Conservation (phyloP, 768 basidiomycete genomes). For the Boletus coccyginus region DNA sequence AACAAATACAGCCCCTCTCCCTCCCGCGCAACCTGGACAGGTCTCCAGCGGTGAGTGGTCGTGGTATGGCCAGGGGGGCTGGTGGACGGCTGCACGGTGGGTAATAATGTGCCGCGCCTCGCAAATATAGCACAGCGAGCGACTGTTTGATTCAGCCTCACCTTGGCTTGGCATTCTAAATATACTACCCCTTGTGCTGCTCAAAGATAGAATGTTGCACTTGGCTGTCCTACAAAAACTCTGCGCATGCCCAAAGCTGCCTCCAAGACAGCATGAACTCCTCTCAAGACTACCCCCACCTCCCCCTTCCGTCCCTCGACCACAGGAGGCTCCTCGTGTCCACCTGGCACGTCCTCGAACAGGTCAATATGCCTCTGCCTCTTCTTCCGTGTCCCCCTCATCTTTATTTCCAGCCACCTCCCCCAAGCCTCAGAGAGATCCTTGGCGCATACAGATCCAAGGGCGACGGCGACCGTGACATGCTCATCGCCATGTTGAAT, state of each 20-base stretch:
- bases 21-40: neutral
- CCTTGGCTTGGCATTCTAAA: constrained; percentile 45
- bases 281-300: constrained; percentile 18
- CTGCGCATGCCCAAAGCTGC: constrained; percentile 16
- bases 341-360: constrained; percentile 46
- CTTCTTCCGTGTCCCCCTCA: constrained; percentile 1
- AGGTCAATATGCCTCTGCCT: constrained; percentile 31
- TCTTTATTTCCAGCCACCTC: constrained; percentile 51
- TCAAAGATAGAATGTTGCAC: constrained; percentile 47
- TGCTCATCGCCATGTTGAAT: constrained; percentile 86
- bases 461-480: constrained; percentile 90
- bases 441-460: constrained; percentile 79
- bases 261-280: constrained; percentile 27
- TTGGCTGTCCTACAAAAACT: constrained; percentile 45
- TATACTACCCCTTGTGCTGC: constrained; percentile 32
- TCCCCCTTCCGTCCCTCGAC: constrained; percentile 17
- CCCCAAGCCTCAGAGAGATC: constrained; percentile 82
- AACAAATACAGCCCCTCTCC: neutral
- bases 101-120: constrained; percentile 5
- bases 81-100: neutral
- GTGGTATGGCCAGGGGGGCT: neutral
- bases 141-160: constrained; percentile 34
- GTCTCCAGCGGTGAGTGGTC: neutral
- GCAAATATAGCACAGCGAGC: constrained; percentile 20
- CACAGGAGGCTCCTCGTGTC: constrained; percentile 38